These are phyloP conservation scores for Plicaturopsis crispa DNA, from an alignment of 768 basidiomycete species.

Conservation along the genomic window DNA sequence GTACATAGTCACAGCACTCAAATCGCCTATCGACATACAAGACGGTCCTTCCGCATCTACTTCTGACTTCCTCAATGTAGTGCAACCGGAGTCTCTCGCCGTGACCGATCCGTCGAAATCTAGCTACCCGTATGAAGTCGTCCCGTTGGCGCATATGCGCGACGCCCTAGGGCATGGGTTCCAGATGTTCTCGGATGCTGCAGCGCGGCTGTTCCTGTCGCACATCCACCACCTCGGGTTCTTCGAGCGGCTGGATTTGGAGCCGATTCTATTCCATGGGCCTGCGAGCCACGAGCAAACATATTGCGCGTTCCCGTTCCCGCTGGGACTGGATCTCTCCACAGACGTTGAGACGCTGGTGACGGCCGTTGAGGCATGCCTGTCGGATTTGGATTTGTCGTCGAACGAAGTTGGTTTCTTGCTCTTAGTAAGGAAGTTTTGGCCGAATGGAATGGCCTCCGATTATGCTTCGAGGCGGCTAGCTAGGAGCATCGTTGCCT, in stretches of 20 bases:
- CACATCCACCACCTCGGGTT: slow-evolving; percentile 60
- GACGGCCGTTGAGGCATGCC: slow-evolving; percentile 60
- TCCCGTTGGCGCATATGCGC: slow-evolving; percentile 51
- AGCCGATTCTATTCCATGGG: slow-evolving; percentile 27
- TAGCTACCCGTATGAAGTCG: slow-evolving; percentile 48
- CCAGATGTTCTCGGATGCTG: slow-evolving; percentile 43
- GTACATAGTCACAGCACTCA: slow-evolving; percentile 54
- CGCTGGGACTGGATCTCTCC: slow-evolving; percentile 65
- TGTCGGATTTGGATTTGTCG: slow-evolving; percentile 64
- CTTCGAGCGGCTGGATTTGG: slow-evolving; percentile 40
- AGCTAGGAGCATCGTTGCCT: slow-evolving; percentile 47
- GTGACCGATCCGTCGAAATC: slow-evolving; percentile 10
- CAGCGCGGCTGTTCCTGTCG: slow-evolving; percentile 44
- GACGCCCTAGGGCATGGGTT: slow-evolving; percentile 55
- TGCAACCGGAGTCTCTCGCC: slow-evolving; percentile 17
- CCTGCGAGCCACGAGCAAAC: slow-evolving; percentile 21
- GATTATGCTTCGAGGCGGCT: slow-evolving; percentile 63
- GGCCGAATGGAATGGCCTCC: slow-evolving; percentile 68
- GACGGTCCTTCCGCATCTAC: slow-evolving; percentile 15
- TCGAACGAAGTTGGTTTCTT: slow-evolving; percentile 70
- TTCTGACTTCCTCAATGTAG: slow-evolving; percentile 41
- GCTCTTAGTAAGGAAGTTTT: slow-evolving; percentile 59
- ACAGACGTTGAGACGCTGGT: slow-evolving; percentile 67
- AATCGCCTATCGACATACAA: slow-evolving; percentile 19
- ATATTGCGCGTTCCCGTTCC: slow-evolving; percentile 57